phyloP scores from a whole-genome alignment of 371 early-diverging fungal genomes.

The Dinochytrium kinnereticum region DNA sequence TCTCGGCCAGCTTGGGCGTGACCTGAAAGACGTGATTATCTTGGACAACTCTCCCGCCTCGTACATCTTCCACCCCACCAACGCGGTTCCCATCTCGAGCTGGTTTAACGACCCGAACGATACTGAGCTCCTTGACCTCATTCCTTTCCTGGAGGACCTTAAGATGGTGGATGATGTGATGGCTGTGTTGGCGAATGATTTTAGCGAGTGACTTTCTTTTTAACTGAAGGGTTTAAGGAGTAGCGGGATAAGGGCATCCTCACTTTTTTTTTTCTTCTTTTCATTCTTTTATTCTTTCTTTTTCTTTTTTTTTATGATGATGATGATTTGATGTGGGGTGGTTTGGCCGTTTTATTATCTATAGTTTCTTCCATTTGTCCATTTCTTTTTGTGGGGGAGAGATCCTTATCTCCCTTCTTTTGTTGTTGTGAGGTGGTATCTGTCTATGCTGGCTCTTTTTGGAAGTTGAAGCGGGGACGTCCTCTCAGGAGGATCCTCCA shows the following conservation, averaged over 20 bases:
- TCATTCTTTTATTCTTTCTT: too few relatives aligned
- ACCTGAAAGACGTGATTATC: slow-evolving; percentile 77
- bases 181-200: slow-evolving; percentile 10
- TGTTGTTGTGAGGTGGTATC: too few relatives aligned
- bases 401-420: too few relatives aligned
- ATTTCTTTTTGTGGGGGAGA: too few relatives aligned
- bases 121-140: slow-evolving; percentile 89
- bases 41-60: slow-evolving; percentile 92
- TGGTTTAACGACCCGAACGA: slow-evolving; percentile 98
- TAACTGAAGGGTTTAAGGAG: neutral
- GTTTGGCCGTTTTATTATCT: too few relatives aligned
- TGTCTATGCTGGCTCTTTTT: too few relatives aligned
- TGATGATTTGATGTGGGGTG: too few relatives aligned
- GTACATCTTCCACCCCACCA: slow-evolving; percentile 91
- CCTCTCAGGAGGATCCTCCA: too few relatives aligned
- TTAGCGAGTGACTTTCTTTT: slow-evolving; percentile 3
- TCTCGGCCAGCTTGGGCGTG: slow-evolving; percentile 79
- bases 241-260: neutral
- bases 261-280: too few relatives aligned
- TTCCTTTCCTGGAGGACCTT: slow-evolving; percentile 93
- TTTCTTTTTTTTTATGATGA: too few relatives aligned
- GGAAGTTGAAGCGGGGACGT: too few relatives aligned
- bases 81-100: slow-evolving; percentile 92
- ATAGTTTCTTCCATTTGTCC: too few relatives aligned
- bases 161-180: slow-evolving; percentile 83